Evolutionary conservation across 1,139 yeast genomes (phyloP), one percentile per base, ranked within the genome.

Genomic region (Yamadazyma membranifaciens): DNA sequence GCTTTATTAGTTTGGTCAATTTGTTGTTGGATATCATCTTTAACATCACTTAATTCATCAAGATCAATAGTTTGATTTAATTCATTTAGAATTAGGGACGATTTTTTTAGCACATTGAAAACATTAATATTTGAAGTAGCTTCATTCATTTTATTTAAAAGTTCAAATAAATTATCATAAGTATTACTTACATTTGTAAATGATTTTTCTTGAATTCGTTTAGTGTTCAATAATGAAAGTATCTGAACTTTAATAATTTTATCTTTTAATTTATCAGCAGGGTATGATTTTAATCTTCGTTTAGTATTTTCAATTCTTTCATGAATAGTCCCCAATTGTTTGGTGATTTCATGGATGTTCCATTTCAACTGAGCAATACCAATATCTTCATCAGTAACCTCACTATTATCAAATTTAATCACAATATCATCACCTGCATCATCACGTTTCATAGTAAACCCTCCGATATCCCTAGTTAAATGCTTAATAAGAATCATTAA

Each of bases 131-230:
- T 78, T 2, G 73, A 60, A 11, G 66, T 60, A 1, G 81, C 73
- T 41, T 75, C 73, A 48, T 78, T 70, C 33, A 80, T 68, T 46
- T 75, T 75, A 33, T 56, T 51, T 28, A 75, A 50, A 0, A 78
- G 59, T 2, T 61, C 52, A 13, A 54, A 55, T 20, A 80, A 52
- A 39, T 75, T 75, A 30, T 55, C 57, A n/a, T 62, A 57, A 2
- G 72, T 57, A 3, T 46, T 46, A 1, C 61, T 45, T 4, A 71
- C 60, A 16, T 58, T 60, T 2, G 54, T 52, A 27, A 70, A 55
- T 0, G 75, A 63, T 15, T 55, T 56, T 15, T 55, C 33, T 34
- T 46, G 45, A 10, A 20, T 22, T 38, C 45, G 41, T 29, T 40
- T 47, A n/a, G 40, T 45, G 2, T 38, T 31, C 26, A 50, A 25